Base-by-base conservation (phyloP, 1,139 yeast species). In the Yamadazyma dendronema region DNA sequence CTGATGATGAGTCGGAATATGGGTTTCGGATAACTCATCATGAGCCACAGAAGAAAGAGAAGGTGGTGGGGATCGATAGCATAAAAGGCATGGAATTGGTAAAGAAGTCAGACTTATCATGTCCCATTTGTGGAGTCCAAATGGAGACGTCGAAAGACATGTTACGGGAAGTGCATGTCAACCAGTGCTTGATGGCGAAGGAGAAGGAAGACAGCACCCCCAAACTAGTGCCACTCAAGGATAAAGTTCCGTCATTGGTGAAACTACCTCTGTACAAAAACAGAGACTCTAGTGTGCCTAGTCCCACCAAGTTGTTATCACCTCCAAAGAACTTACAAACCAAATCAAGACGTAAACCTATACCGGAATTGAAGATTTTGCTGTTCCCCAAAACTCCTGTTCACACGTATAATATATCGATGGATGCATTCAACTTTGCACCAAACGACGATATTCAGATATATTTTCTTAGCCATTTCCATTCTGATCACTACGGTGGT, bases 401-500 rank as follows among this genome's bases (percentile, higher is more conserved):
- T 2, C 14, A 33, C 8, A 36, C 38, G 21, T 54, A 66, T 56
- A 50, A 61, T 28, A 50, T 84, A 2, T 74, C 82, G 0, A 87
- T 84, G 26, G 94, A 84, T 57, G 90, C 89, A 1, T 84, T 84
- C 55, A 73, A 74, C 44, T 82, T 62, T 53, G 67, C 71, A 4
- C 67, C 74, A 0, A 67, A 79, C 44, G 65, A 62, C 0, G 53
- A 55, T 3, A 74, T 82, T 8, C 46, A 56, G 9, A 67, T 71
- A 33, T 84, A 83, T 57, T 76, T 84, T 41, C 60, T 84, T 27
- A 75, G 90, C 0, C 98, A 92, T 62, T 90, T 86, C 61, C 98
- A 92, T 58, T 69, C 95, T 0, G 98, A 92, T 56, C 98, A 92
- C 56, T 92, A 92, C 54, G 89, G 88, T 3, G 97, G 97, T 0